These are phyloP conservation scores for Triangularia verruculosa DNA, from an alignment of 2,329 filamentous ascomycete genomes.

Conservation along the genomic window DNA sequence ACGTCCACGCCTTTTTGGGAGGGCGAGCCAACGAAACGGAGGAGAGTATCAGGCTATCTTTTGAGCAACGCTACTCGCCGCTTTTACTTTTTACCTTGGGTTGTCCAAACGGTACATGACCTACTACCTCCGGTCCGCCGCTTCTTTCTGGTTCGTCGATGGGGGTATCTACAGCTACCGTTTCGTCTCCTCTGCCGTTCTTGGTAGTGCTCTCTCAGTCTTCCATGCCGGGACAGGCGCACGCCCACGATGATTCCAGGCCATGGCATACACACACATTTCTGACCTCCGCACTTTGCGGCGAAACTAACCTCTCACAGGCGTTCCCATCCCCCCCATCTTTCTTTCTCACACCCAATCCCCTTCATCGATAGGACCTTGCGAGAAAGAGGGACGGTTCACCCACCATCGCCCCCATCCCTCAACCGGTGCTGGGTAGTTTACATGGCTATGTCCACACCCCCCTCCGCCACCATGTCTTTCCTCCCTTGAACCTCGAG, in stretches of 20 bases:
- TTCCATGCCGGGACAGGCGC: conserved; percentile 2
- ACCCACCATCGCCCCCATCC: conserved; percentile 19
- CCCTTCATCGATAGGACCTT: conserved; percentile 19
- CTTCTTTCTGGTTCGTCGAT: neutral
- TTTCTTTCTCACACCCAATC: conserved; percentile 2
- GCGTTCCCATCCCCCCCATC: conserved; percentile 18
- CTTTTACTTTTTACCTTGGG: neutral
- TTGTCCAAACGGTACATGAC: conserved; percentile 8
- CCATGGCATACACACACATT: conserved; percentile 9
- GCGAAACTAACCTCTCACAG: conserved; percentile 23
- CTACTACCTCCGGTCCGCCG: conserved; percentile 11
- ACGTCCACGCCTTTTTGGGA: conserved; percentile 20
- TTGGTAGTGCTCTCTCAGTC: conserved; percentile 16
- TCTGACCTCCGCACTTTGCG: conserved; percentile 18
- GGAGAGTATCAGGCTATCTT: neutral
- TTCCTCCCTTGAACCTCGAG: conserved; percentile 16
- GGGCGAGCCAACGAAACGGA: neutral
- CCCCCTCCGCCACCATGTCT: conserved; percentile 21
- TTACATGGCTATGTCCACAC: conserved; percentile 26
- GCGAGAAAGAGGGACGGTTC: conserved; percentile 16
- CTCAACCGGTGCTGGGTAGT: conserved; percentile 13
- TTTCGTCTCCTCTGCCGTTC: conserved; percentile 16
- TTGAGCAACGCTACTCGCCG: neutral
- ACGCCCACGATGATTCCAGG: conserved; percentile 7
- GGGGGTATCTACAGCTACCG: conserved; percentile 11